A percentile compares a stretch with the other conserved stretches of the same genome.
These are phyloP conservation scores for Thelonectria olida DNA, from an alignment of 2,329 filamentous ascomycete genomes.

Conservation along the genomic window DNA sequence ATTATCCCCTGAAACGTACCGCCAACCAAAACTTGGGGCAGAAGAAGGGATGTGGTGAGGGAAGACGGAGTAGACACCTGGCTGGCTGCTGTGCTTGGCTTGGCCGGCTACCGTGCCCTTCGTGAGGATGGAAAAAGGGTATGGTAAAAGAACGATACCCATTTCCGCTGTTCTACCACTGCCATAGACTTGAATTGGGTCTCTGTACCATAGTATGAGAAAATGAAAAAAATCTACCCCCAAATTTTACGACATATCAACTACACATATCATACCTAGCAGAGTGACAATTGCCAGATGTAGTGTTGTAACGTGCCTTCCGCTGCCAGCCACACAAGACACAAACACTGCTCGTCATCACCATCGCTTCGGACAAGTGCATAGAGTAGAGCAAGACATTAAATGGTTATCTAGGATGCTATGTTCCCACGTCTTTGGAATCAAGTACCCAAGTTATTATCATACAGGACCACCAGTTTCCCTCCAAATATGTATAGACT, in stretches of 20 bases:
- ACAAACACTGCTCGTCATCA: not conserved
- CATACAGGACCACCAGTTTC: conserved; percentile 2
- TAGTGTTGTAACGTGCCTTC: no score
- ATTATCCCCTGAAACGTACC: conserved; percentile 14
- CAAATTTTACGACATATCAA: no score
- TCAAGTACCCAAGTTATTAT: conserved; percentile 4
- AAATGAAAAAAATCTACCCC: conserved; percentile 36
- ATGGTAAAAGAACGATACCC: conserved; percentile 35
- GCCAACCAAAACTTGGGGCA: conserved; percentile 13
- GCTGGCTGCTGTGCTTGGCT: conserved; percentile 17
- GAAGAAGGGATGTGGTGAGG: conserved; percentile 21
- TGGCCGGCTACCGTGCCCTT: conserved; percentile 11
- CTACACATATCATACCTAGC: no score
- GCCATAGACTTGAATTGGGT: conserved; percentile 46
- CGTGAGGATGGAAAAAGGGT: conserved; percentile 7
- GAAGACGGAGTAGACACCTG: conserved; percentile 8
- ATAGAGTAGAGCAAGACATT: conserved; percentile 6
- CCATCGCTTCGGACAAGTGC: no score
- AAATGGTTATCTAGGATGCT: conserved; percentile 1
- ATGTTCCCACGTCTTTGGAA: conserved; percentile 8
- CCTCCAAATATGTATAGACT: not conserved
- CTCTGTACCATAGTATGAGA: conserved; percentile 48
- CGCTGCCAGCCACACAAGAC: no score
- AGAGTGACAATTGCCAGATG: no score
- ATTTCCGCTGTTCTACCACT: conserved; percentile 41